Evolutionary conservation across 2,329 filamentous ascomycete genomes (phyloP).

Genomic region (Ophiostoma sp.): DNA sequence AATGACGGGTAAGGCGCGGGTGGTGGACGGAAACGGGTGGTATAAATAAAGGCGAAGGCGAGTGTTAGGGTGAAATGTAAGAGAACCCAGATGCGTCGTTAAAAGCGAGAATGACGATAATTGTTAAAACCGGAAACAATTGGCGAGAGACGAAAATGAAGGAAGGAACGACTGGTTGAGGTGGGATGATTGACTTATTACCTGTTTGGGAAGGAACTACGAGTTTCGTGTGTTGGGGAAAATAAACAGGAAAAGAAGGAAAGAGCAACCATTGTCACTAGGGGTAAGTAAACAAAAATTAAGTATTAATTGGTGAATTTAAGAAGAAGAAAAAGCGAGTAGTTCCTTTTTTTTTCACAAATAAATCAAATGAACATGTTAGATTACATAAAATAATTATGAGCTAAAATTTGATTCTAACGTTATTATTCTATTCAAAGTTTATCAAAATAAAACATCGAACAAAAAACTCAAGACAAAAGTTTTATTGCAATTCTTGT

Average conservation of each 20-base stretch:
- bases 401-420: no score
- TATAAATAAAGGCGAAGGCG: no score
- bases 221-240: no score
- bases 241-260: neutral
- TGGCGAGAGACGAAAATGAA: neutral
- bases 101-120: neutral
- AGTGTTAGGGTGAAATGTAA: neutral
- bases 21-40: neutral
- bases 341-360: no score
- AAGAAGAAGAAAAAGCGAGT: no score
- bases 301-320: no score
- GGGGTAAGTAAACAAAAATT: slow-evolving; percentile 2
- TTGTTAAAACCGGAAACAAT: neutral
- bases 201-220: neutral
- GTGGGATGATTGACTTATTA: neutral
- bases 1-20: neutral
- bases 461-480: no score
- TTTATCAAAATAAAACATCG: no score
- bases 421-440: no score
- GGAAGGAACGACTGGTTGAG: neutral
- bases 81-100: neutral
- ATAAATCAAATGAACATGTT: no score
- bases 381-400: no score
- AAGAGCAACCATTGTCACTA: neutral
- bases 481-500: no score